phyloP scores from a whole-genome alignment of 768 basidiomycete genomes.

The Mycena galopus region DNA sequence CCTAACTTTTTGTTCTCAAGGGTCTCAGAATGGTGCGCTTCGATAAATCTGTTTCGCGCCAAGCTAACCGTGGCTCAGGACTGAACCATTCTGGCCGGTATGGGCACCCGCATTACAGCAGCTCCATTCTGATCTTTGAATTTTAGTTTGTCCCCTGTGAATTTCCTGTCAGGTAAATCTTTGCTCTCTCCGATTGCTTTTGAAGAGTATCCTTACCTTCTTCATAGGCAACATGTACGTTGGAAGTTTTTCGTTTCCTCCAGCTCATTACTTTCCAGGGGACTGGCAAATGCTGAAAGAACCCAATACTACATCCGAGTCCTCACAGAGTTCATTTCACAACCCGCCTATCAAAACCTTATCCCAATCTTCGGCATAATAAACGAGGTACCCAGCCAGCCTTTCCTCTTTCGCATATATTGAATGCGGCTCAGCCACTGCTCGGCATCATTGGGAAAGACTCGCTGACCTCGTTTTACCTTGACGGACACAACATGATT shows the following conservation, averaged over 20 bases:
- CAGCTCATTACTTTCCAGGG: constrained; percentile 43
- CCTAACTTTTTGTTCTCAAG: neutral
- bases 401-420: constrained; percentile 48
- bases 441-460: constrained; percentile 28
- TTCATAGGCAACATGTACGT: constrained; percentile 62
- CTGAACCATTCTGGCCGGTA: constrained; percentile 72
- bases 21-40: constrained; percentile 68
- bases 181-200: neutral
- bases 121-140: too few relatives aligned
- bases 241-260: neutral
- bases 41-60: neutral
- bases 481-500: constrained; percentile 70
- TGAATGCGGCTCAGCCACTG: constrained; percentile 7
- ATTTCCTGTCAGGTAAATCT: constrained; percentile 64
- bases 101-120: too few relatives aligned
- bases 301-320: constrained; percentile 82
- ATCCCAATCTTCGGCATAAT: constrained; percentile 72
- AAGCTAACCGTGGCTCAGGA: constrained; percentile 44
- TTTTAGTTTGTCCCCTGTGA: constrained; percentile 60
- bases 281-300: constrained; percentile 87
- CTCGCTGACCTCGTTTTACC: constrained; percentile 49
- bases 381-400: constrained; percentile 68
- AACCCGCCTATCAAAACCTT: constrained; percentile 73
- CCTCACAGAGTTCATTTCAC: constrained; percentile 84
- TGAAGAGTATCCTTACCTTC: neutral